Percentiles rank a stretch among this genome's conserved stretches.
Conservation (phyloP, 164 flowering plant species). For the Liquidambar formosana region DNA sequence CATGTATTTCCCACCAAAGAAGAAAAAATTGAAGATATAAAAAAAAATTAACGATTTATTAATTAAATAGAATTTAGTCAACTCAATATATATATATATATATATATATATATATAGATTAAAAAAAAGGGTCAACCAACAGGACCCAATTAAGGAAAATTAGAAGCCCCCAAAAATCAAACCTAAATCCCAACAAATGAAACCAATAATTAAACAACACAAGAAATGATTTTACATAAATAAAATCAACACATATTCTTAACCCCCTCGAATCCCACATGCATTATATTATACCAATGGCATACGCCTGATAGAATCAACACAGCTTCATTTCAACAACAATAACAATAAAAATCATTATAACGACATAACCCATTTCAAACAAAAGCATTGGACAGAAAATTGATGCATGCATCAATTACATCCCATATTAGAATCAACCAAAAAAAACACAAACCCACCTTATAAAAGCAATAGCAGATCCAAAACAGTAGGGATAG, state of each 20-base stretch:
- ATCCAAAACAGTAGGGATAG: neutral
- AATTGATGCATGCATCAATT: neutral
- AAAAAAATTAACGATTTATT: too few relatives aligned
- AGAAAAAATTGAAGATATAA: too few relatives aligned
- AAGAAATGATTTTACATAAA: neutral
- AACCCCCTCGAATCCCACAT: neutral
- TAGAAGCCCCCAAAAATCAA: neutral
- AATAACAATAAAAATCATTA: neutral
- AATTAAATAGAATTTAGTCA: too few relatives aligned
- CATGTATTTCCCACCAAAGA: neutral
- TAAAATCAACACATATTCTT: neutral
- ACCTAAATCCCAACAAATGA: constrained; percentile 5
- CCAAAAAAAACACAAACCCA: neutral
- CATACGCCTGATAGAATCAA: neutral
- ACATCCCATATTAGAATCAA: neutral
- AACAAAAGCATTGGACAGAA: neutral
- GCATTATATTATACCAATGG: neutral
- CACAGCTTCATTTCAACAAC: neutral
- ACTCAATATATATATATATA: neutral
- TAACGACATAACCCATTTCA: neutral
- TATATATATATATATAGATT: neutral
- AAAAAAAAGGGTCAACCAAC: neutral
- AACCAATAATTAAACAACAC: neutral
- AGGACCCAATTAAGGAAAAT: neutral
- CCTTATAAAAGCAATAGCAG: neutral